Percentiles rank a stretch among this genome's conserved stretches.
Conservation (phyloP, 2,329 filamentous ascomycete species). For the Colletotrichum sp. region DNA sequence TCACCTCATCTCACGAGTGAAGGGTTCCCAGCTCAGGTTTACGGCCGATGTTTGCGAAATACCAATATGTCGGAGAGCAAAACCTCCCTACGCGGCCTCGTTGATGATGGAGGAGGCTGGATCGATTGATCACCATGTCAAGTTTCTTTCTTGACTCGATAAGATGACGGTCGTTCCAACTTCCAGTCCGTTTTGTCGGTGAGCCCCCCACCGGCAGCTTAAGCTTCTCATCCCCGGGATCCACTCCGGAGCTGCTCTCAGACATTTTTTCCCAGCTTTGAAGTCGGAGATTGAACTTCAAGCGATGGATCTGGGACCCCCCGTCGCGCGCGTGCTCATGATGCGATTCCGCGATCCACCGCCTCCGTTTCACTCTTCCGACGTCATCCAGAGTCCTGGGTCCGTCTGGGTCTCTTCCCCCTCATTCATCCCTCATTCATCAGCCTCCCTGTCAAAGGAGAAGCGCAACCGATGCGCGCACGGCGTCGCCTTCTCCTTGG, state of each 20-base stretch:
- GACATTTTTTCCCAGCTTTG: constrained; percentile 7
- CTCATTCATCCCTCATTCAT: not conserved
- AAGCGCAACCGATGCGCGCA: not conserved
- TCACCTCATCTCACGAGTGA: constrained; percentile 5
- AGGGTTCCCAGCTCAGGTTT: constrained; percentile 13
- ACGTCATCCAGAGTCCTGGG: constrained; percentile 19
- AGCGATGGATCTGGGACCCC: constrained; percentile 16
- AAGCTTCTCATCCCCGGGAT: constrained; percentile 16
- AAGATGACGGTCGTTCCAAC: not conserved
- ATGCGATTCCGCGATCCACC: constrained; percentile 19
- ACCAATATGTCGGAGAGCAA: not conserved
- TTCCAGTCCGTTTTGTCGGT: constrained; percentile 10
- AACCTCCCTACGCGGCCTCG: not conserved
- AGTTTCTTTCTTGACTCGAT: constrained; percentile 5
- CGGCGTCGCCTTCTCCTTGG: not conserved
- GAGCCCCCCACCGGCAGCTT: constrained; percentile 10
- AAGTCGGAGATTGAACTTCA: constrained; percentile 21
- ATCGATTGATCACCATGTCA: not conserved
- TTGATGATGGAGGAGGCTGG: constrained; percentile 1
- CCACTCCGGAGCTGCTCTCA: constrained; percentile 14
- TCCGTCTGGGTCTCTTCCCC: not conserved
- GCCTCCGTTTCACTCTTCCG: constrained; percentile 17
- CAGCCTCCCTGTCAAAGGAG: not conserved
- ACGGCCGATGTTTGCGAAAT: not conserved
- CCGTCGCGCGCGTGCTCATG: constrained; percentile 4